phyloP scores from a whole-genome alignment of 75 land plant species.

The Pinus albicaulis region DNA sequence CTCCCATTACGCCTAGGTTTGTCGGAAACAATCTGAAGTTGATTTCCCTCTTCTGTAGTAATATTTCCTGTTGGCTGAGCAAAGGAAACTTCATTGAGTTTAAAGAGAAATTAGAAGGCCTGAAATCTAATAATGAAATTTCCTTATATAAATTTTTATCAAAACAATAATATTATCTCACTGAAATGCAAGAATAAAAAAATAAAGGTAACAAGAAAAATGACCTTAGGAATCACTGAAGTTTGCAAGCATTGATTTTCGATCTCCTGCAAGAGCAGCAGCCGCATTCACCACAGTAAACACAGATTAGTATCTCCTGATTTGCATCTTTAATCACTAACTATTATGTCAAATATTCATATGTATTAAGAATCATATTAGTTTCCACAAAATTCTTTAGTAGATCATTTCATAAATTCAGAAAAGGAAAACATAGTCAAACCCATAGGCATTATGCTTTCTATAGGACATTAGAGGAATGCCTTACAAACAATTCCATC shows the following conservation, averaged over 20 bases:
- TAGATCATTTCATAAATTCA: background rate
- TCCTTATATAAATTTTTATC: background rate
- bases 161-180: background rate
- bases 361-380: background rate
- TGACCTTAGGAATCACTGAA: background rate
- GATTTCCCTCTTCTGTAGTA: background rate
- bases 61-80: constrained; percentile 2
- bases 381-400: background rate
- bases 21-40: background rate
- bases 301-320: background rate
- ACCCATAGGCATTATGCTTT: background rate
- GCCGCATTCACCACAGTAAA: background rate
- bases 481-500: background rate
- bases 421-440: background rate
- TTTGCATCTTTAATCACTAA: background rate
- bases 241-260: background rate
- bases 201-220: background rate
- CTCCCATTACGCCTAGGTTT: constrained; percentile 10
- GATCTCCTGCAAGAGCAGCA: background rate
- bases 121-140: background rate
- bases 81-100: background rate
- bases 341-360: background rate
- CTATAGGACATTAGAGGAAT: background rate
- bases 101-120: background rate
- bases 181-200: background rate